Conservation (phyloP, 768 basidiomycete species). For the Boletus subcaerulescens region DNA sequence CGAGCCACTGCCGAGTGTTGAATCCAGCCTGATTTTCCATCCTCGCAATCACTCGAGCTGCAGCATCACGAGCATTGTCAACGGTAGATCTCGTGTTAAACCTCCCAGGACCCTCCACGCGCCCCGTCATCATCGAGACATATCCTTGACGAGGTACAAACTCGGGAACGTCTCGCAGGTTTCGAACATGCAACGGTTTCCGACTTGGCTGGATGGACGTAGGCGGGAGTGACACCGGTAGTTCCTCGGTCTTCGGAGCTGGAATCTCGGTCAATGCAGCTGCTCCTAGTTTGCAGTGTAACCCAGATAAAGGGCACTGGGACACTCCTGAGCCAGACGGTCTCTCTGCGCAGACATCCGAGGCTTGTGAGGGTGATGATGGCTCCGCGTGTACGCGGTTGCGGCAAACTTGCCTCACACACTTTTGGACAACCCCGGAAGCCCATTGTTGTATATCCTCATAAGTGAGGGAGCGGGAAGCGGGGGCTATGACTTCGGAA, state of each 20-base stretch:
- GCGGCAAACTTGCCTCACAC: slow-evolving; percentile 14
- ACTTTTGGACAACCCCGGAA: slow-evolving; percentile 26
- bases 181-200: slow-evolving; percentile 5
- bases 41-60: slow-evolving; percentile 19
- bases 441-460: slow-evolving; percentile 28
- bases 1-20: slow-evolving; percentile 1
- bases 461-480: slow-evolving; percentile 14
- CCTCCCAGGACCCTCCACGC: background rate
- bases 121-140: background rate
- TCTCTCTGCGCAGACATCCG: slow-evolving; percentile 28
- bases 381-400: slow-evolving; percentile 9
- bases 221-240: background rate
- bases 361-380: slow-evolving; percentile 25
- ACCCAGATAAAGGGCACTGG: slow-evolving; percentile 23
- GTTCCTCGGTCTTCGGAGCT: background rate
- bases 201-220: background rate
- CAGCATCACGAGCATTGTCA: slow-evolving; percentile 14
- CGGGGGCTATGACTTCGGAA: background rate
- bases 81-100: background rate
- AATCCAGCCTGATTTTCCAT: slow-evolving; percentile 20
- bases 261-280: background rate
- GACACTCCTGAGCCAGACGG: slow-evolving; percentile 20
- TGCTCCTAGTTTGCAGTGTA: slow-evolving; percentile 21
- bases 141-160: slow-evolving; percentile 25
- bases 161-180: slow-evolving; percentile 21